Evolutionary conservation across 768 basidiomycete genomes (phyloP), one percentile per base, ranked within the genome.

Genomic region (Clitopilus hobsonii): DNA sequence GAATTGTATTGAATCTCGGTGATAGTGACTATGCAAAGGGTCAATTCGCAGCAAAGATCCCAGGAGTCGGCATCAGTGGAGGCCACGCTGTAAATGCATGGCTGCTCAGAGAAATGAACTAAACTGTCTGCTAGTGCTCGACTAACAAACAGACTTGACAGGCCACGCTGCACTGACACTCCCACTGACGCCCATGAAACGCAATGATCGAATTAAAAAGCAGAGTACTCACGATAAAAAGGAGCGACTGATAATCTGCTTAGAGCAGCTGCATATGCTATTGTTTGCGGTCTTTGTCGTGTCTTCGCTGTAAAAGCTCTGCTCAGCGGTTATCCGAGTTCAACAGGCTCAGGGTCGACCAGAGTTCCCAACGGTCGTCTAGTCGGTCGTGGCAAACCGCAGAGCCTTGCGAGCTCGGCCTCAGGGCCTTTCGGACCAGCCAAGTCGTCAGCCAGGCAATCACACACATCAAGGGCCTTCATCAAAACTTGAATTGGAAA

Each of bases 121-220:
- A 23, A 45, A 45, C n/a, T 45, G 41, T 18, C 41, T 45, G 41
- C 41, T 20, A 45, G 41, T 45, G 41, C 41, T 45, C 22, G 41
- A 45, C 41, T 45, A 45, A 45, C 41, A 45, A 45, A 45, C 41
- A 45, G 41, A 20, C 41, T 20, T 45, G 41, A 45, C 41, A 45
- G 41, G 41, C 41, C 41, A 45, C 41, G 41, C 41, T 45, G 41
- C 41, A 45, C 18, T 45, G 41, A 45, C 16, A 45, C 41, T 45
- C 16, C 10, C 18, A 11, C 11, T 20, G n/a, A 45, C 14, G n/a
- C 16, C 18, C n/a, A 45, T 8, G 41, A 20, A 45, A 45, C 22
- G 41, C n/a, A 45, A 10, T 16, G 41, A n/a, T 36, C 32, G 4
- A 36, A 36, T 36, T 20, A 18, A 45, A 20, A 5, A 16, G 4